Percentiles rank a stretch among this genome's conserved stretches.
Evolutionary conservation across 176 grass and related monocot species (phyloP).

Genomic region (Sorghum bicolor): DNA sequence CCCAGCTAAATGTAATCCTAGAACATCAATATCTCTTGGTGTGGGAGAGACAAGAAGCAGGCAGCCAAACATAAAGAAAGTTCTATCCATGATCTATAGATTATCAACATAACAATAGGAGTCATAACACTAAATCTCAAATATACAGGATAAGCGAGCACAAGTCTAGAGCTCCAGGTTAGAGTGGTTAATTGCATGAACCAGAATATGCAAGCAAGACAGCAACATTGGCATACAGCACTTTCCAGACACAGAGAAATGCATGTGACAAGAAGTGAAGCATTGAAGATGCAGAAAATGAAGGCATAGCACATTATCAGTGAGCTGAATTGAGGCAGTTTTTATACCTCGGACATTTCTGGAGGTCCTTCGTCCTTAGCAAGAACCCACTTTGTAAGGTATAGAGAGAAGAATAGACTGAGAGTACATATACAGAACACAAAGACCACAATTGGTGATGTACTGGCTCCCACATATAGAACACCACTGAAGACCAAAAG

Average conservation of each 20-base stretch:
- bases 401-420: slow-evolving; percentile 89
- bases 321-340: neutral
- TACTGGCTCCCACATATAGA: slow-evolving; percentile 83
- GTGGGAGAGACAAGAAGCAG: too few relatives aligned
- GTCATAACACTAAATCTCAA: too few relatives aligned
- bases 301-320: neutral
- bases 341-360: slow-evolving; percentile 93
- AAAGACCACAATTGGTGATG: slow-evolving; percentile 93
- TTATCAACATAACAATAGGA: too few relatives aligned
- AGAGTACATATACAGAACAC: slow-evolving; percentile 93
- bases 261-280: neutral
- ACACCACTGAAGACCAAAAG: slow-evolving; percentile 67
- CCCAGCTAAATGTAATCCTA: too few relatives aligned
- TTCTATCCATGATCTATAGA: too few relatives aligned
- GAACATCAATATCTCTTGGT: too few relatives aligned
- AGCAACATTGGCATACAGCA: neutral
- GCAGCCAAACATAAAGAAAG: too few relatives aligned
- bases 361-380: slow-evolving; percentile 98
- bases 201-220: slow-evolving; percentile 17
- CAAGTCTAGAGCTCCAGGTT: too few relatives aligned
- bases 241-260: neutral
- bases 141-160: too few relatives aligned
- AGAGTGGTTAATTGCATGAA: neutral
- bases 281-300: slow-evolving; percentile 13
- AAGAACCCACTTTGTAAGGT: slow-evolving; percentile 98